phyloP scores from a whole-genome alignment of 164 flowering plant genomes.

The Saururus chinensis region DNA sequence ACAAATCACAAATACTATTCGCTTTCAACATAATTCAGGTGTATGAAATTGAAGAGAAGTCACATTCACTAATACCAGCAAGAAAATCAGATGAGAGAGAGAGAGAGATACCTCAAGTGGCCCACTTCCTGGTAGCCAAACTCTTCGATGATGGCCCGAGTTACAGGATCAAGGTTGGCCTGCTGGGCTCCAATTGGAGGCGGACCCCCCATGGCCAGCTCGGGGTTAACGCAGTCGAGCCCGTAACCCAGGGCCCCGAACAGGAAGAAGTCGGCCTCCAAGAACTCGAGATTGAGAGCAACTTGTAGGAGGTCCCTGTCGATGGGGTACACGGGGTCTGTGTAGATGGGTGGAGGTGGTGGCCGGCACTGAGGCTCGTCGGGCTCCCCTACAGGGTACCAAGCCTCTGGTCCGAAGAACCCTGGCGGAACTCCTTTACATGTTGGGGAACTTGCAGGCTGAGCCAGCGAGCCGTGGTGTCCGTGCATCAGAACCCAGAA shows the following conservation, averaged over 20 bases:
- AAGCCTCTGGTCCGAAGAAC: background rate
- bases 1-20: too few species aligned
- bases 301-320: slow-evolving; percentile 31
- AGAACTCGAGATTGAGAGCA: slow-evolving; percentile 37
- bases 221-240: slow-evolving; percentile 27
- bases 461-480: background rate
- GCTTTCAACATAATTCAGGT: background rate
- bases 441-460: background rate
- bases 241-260: slow-evolving; percentile 36
- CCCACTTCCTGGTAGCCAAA: slow-evolving; percentile 42
- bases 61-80: background rate
- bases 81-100: background rate
- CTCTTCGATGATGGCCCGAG: slow-evolving; percentile 20
- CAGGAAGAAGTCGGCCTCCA: slow-evolving; percentile 38
- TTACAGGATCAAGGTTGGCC: slow-evolving; percentile 32
- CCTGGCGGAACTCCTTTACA: background rate
- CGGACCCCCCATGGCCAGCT: slow-evolving; percentile 31
- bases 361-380: background rate
- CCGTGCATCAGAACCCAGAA: background rate
- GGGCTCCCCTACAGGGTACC: background rate
- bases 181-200: slow-evolving; percentile 36
- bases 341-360: background rate
- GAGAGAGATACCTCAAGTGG: slow-evolving; percentile 34
- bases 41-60: background rate
- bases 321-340: slow-evolving; percentile 3